These are phyloP conservation scores for Cladosporium velox DNA, from an alignment of 2,329 filamentous ascomycete species.

Conservation along the genomic window DNA sequence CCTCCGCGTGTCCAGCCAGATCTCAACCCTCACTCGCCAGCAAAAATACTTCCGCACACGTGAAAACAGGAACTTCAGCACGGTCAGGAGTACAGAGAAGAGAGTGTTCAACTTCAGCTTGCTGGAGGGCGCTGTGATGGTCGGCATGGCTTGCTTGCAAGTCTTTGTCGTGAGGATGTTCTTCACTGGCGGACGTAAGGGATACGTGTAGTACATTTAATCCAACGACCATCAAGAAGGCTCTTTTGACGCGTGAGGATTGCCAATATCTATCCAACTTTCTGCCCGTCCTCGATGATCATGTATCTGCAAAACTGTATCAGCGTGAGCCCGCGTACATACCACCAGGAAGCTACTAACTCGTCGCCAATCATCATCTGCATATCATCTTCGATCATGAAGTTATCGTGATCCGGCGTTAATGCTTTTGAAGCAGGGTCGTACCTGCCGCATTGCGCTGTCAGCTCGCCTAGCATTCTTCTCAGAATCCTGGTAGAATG, in stretches of 20 bases:
- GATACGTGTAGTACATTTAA: slow-evolving; percentile 38
- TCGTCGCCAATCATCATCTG: slow-evolving; percentile 52
- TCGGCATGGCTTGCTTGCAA: slow-evolving; percentile 93
- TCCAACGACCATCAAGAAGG: background rate
- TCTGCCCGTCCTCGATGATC: slow-evolving; percentile 33
- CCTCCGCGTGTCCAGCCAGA: slow-evolving; percentile 87
- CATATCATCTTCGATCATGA: slow-evolving; percentile 41
- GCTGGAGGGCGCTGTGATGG: slow-evolving; percentile 86
- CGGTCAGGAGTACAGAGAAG: slow-evolving; percentile 91
- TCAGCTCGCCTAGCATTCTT: background rate
- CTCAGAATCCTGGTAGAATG: background rate
- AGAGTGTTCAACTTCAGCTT: slow-evolving; percentile 97
- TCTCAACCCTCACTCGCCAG: slow-evolving; percentile 93
- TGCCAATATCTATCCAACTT: slow-evolving; percentile 46
- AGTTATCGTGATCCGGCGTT: slow-evolving; percentile 40
- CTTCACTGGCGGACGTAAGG: slow-evolving; percentile 83
- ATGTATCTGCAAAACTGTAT: slow-evolving; percentile 25
- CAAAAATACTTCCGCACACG: slow-evolving; percentile 99
- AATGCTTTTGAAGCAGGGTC: slow-evolving; percentile 47
- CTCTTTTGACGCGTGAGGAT: background rate
- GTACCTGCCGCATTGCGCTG: slow-evolving; percentile 29
- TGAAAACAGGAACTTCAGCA: slow-evolving; percentile 98
- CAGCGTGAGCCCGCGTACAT: background rate
- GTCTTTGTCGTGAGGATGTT: slow-evolving; percentile 98
- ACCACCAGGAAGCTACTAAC: slow-evolving; percentile 20